phyloP scores from a whole-genome alignment of 441 rosid species.

The Pelargonium cotyledonis region DNA sequence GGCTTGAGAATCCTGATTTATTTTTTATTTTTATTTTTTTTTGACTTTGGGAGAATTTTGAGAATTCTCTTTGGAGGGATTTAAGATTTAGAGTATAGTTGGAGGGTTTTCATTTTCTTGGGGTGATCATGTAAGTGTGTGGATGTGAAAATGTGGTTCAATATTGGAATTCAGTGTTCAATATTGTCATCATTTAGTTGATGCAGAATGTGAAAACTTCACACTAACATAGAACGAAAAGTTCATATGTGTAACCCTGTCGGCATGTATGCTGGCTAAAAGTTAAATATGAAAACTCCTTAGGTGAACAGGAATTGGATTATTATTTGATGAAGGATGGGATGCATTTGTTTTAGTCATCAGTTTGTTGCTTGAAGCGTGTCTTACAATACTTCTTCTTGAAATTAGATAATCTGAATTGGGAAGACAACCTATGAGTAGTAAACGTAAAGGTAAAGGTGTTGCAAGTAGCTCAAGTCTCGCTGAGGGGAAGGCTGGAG shows the following conservation, averaged over 20 bases:
- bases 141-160: too few relatives aligned
- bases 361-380: too few relatives aligned
- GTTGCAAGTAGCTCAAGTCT: constrained; percentile 4
- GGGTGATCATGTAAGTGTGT: too few relatives aligned
- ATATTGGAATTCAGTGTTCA: too few relatives aligned
- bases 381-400: not conserved
- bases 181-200: not conserved
- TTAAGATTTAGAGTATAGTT: too few relatives aligned
- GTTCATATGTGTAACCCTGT: not conserved
- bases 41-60: too few relatives aligned
- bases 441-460: constrained; percentile 9
- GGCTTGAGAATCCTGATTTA: too few relatives aligned
- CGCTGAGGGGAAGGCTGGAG: constrained; percentile 15
- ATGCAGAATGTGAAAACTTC: not conserved
- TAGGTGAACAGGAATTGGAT: not conserved
- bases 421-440: constrained; percentile 17
- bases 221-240: not conserved
- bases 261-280: not conserved
- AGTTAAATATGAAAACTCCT: not conserved
- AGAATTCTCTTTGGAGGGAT: too few relatives aligned
- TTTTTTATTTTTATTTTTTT: too few relatives aligned
- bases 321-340: not conserved
- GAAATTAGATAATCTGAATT: constrained; percentile 16
- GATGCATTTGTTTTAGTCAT: too few relatives aligned
- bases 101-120: too few relatives aligned